These are phyloP conservation scores for Salix suchowensis DNA, from an alignment of 345 rosid species.

Conservation along the genomic window DNA sequence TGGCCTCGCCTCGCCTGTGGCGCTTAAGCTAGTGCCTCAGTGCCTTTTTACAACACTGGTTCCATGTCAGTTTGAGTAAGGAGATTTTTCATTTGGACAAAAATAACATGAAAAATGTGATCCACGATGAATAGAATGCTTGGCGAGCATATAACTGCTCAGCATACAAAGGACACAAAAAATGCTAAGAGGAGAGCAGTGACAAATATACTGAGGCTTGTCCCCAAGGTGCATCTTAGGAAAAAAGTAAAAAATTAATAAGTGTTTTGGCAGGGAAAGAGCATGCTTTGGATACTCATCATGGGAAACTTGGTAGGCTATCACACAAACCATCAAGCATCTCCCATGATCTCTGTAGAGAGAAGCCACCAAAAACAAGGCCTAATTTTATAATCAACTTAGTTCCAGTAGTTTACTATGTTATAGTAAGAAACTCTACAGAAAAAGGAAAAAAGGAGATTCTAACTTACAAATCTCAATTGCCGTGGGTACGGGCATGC, in stretches of 20 bases:
- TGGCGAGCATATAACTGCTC: not conserved
- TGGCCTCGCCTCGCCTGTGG: too few species aligned
- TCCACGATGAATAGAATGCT: not conserved
- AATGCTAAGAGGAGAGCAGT: not conserved
- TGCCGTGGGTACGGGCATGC: constrained; percentile 75
- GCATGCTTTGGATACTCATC: not conserved
- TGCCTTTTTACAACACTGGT: too few species aligned
- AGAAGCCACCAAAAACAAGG: too few species aligned
- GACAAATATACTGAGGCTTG: not conserved
- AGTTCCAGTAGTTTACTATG: too few species aligned
- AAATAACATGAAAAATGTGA: not conserved
- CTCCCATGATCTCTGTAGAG: too few species aligned
- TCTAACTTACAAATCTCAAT: constrained; percentile 59
- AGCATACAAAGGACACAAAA: not conserved
- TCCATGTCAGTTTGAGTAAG: not conserved
- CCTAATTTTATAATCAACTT: too few species aligned
- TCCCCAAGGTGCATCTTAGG: not conserved
- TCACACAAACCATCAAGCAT: too few species aligned
- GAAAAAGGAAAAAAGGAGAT: constrained; percentile 9
- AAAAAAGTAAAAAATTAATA: not conserved
- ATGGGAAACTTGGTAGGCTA: not conserved
- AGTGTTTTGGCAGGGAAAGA: not conserved
- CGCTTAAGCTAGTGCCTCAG: too few species aligned
- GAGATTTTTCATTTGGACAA: not conserved
- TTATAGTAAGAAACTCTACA: too few species aligned